phyloP scores from a whole-genome alignment of 495 filamentous ascomycete genomes.

The Apodospora peruviana region DNA sequence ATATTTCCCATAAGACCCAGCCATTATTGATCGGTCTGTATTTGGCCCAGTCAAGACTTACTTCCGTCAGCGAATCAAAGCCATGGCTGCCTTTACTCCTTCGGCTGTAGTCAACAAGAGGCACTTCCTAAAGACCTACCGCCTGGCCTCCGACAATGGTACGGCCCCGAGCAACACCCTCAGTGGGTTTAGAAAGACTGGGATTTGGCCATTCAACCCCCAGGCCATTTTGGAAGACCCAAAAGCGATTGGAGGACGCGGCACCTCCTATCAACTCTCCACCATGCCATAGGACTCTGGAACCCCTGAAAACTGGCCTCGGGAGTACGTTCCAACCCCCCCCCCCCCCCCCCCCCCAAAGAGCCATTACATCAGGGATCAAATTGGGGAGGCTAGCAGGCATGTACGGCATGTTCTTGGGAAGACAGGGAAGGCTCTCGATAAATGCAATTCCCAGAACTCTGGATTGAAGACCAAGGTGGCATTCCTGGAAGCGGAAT shows the following conservation, averaged over 20 bases:
- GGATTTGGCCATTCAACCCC: constrained; percentile 3
- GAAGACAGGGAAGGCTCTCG: neutral
- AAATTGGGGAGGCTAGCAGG: neutral
- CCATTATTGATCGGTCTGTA: neutral
- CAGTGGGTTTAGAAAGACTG: constrained; percentile 5
- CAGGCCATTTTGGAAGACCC: neutral
- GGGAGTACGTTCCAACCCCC: neutral
- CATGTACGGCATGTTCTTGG: neutral
- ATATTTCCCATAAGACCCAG: constrained; percentile 9
- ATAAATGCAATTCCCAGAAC: neutral
- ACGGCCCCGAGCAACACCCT: neutral
- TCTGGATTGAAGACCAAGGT: neutral
- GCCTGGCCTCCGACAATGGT: neutral
- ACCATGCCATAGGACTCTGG: too few species aligned
- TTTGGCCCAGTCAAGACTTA: neutral
- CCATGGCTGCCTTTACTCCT: neutral
- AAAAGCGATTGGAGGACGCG: neutral
- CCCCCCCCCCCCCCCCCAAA: neutral
- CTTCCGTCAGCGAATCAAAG: neutral
- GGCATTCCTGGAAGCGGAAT: neutral
- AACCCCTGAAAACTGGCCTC: neutral
- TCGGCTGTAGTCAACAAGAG: constrained; percentile 1
- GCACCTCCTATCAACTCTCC: neutral
- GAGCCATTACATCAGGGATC: neutral
- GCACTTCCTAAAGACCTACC: neutral